Percentiles rank a stretch among this genome's conserved stretches.
These are phyloP conservation scores for Fusarium abutilonis DNA, from an alignment of 2,329 filamentous ascomycete species.

Conservation along the genomic window DNA sequence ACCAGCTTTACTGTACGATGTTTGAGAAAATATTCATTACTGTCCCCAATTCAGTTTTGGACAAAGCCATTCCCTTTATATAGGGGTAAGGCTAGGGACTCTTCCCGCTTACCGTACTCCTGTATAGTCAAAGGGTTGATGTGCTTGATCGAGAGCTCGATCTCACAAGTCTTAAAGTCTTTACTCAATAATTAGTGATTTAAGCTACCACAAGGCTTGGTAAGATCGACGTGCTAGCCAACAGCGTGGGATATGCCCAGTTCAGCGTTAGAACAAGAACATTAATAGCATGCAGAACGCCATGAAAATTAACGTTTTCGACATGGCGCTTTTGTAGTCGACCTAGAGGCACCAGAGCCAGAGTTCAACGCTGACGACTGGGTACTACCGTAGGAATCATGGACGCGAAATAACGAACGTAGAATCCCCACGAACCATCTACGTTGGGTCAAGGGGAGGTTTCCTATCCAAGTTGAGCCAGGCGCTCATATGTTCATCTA, in stretches of 20 bases:
- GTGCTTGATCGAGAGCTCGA: constrained; percentile 16
- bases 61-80: constrained; percentile 21
- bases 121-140: neutral
- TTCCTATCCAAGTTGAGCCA: constrained; percentile 18
- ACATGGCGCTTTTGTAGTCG: constrained; percentile 14
- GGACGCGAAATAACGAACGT: constrained; percentile 12
- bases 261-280: constrained; percentile 12
- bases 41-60: constrained; percentile 10
- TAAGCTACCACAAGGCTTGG: constrained; percentile 26
- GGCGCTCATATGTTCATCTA: too few species aligned
- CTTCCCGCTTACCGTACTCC: neutral
- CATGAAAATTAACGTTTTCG: constrained; percentile 31
- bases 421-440: constrained; percentile 16
- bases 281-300: constrained; percentile 17
- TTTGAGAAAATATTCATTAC: constrained; percentile 13
- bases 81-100: constrained; percentile 3
- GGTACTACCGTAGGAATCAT: neutral
- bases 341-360: constrained; percentile 3
- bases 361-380: constrained; percentile 16
- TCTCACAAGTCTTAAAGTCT: constrained; percentile 15
- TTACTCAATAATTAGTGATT: constrained; percentile 19
- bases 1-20: constrained; percentile 4
- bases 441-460: constrained; percentile 17
- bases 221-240: constrained; percentile 29
- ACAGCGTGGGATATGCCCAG: neutral